These are phyloP conservation scores for Coriaria nepalensis DNA, from an alignment of 306 rosid species.

Conservation along the genomic window DNA sequence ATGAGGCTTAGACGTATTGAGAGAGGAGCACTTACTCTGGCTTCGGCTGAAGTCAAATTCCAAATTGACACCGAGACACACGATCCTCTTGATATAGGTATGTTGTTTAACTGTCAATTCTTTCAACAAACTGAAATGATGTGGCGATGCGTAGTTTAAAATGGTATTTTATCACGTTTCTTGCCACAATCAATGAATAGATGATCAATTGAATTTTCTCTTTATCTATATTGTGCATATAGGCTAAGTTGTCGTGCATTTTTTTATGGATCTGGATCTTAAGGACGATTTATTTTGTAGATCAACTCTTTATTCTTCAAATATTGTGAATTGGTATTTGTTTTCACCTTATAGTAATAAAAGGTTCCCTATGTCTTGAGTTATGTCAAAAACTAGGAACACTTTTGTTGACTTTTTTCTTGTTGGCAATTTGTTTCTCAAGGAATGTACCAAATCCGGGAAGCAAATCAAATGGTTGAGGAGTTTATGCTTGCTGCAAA, in stretches of 20 bases:
- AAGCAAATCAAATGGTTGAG: constrained; percentile 99
- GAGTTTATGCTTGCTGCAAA: constrained; percentile 99
- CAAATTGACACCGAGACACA: constrained; percentile 98
- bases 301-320: background rate
- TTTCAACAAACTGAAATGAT: background rate
- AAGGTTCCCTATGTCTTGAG: background rate
- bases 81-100: constrained; percentile 98
- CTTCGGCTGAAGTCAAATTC: constrained; percentile 98
- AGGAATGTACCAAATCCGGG: constrained; percentile 98
- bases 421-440: constrained; percentile 16
- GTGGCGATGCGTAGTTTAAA: too few relatives aligned
- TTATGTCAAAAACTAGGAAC: background rate
- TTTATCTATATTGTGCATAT: too few relatives aligned
- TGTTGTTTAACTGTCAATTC: constrained; percentile 11
- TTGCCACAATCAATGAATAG: too few relatives aligned
- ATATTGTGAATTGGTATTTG: background rate
- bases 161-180: too few relatives aligned
- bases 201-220: too few relatives aligned
- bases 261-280: background rate
- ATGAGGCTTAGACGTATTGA: constrained; percentile 86
- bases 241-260: background rate
- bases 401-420: background rate
- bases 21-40: constrained; percentile 95
- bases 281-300: background rate
- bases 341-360: background rate